A percentile compares a stretch with the other conserved stretches of the same genome.
phyloP scores from a whole-genome alignment of 257 asterid genomes.

The Jacaranda copaia region DNA sequence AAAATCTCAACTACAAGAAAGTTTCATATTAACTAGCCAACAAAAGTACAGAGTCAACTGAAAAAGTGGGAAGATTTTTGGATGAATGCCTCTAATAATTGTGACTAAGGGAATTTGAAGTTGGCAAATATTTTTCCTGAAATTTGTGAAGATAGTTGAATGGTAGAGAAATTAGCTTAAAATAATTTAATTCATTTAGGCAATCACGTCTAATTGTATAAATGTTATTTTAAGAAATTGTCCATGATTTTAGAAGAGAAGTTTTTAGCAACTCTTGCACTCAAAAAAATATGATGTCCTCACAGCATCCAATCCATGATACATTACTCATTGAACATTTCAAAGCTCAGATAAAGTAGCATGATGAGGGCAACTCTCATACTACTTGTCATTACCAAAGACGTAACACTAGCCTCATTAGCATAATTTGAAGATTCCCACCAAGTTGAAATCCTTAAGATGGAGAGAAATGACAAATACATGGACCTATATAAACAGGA shows the following conservation, averaged over 20 bases:
- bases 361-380: background rate
- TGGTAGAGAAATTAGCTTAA: background rate
- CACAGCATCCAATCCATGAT: background rate
- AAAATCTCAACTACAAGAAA: conserved; percentile 10
- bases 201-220: background rate
- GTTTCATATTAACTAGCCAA: background rate
- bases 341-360: background rate
- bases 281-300: background rate
- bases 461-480: background rate
- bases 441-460: background rate
- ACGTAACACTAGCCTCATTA: background rate
- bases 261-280: background rate
- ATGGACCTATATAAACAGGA: background rate
- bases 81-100: too few relatives aligned
- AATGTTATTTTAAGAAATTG: background rate
- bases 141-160: background rate
- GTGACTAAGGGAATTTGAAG: too few relatives aligned
- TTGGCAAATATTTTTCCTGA: background rate
- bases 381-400: conserved; percentile 24
- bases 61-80: too few relatives aligned
- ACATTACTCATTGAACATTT: background rate
- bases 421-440: background rate
- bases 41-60: too few relatives aligned
- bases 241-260: conserved; percentile 6
- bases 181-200: background rate